Evolutionary conservation across 257 asterid species (phyloP).

Genomic region (Apocynum venetum): DNA sequence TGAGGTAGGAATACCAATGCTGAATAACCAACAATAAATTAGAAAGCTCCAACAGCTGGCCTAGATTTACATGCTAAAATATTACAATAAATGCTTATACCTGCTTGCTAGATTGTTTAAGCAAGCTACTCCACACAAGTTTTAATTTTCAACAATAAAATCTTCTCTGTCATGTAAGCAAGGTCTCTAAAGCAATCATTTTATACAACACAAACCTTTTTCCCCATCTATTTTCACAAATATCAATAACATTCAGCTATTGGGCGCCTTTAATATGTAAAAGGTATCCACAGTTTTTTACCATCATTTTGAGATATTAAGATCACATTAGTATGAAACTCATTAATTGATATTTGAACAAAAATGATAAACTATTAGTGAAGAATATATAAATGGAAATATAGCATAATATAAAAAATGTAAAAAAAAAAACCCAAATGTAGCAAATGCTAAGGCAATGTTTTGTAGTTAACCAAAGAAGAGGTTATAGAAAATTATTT

Average conservation of each 20-base stretch:
- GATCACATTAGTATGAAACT: background rate
- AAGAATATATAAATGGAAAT: background rate
- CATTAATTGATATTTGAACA: background rate
- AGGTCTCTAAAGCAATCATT: background rate
- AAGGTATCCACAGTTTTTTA: background rate
- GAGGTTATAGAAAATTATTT: background rate
- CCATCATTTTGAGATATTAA: background rate
- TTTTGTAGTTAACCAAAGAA: background rate
- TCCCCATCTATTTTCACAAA: background rate
- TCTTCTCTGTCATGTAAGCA: background rate
- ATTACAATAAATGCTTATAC: background rate
- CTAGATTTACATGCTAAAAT: background rate
- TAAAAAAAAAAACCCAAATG: background rate
- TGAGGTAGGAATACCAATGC: conserved; percentile 3
- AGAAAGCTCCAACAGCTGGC: background rate
- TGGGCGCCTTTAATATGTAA: background rate
- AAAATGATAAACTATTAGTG: background rate
- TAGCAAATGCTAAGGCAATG: background rate
- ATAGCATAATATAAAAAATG: background rate
- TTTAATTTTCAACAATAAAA: background rate
- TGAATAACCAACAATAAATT: background rate
- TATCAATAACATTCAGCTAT: background rate
- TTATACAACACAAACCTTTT: background rate
- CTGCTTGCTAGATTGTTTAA: background rate
- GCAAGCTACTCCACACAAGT: background rate